These are phyloP conservation scores for Umbelopsis sp. DNA, from an alignment of 371 early-diverging fungal species.

Conservation along the genomic window DNA sequence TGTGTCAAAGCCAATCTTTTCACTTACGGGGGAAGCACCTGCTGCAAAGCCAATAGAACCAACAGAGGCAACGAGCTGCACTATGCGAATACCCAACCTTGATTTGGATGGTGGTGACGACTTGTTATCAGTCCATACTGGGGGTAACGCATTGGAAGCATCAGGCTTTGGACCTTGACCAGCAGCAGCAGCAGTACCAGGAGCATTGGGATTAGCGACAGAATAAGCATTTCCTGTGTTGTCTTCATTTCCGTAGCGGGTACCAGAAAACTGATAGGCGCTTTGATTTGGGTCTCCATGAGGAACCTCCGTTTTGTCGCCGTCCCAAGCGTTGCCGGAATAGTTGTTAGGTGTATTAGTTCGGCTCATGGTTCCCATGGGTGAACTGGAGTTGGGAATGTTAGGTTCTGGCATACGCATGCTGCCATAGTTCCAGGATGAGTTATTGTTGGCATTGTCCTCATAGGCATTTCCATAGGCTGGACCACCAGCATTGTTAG, in stretches of 20 bases:
- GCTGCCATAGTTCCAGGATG: constrained; percentile 9
- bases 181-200: background rate
- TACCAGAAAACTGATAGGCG: constrained; percentile 35
- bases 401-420: constrained; percentile 42
- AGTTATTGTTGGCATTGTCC: constrained; percentile 13
- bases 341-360: background rate
- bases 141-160: constrained; percentile 24
- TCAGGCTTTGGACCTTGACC: background rate
- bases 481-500: constrained; percentile 19
- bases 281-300: constrained; percentile 24
- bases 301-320: constrained; percentile 4
- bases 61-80: constrained; percentile 40
- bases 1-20: background rate
- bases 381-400: constrained; percentile 23
- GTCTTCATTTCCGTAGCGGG: constrained; percentile 29
- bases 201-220: background rate
- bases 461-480: constrained; percentile 34
- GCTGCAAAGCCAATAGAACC: constrained; percentile 56
- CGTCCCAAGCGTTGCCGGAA: background rate
- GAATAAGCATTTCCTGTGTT: constrained; percentile 25
- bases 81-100: constrained; percentile 38
- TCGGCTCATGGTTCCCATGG: constrained; percentile 8
- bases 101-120: constrained; percentile 35
- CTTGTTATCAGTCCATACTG: constrained; percentile 25
- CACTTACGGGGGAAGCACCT: constrained; percentile 53